Evolutionary conservation across 2,329 filamentous ascomycete species (phyloP).

Genomic region (Paecilomyces variotii): DNA sequence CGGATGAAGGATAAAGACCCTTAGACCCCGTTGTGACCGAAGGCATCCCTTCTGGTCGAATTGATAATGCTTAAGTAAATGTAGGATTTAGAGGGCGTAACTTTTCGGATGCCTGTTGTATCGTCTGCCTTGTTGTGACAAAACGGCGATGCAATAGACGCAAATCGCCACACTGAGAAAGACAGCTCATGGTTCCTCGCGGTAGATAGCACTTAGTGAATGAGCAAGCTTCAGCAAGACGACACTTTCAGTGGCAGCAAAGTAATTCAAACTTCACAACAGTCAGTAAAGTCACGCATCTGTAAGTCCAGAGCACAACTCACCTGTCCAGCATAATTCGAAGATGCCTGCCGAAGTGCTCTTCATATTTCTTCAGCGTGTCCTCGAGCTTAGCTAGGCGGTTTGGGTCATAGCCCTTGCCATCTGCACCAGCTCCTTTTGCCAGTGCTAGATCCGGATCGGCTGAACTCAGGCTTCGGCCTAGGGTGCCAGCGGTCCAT

Average conservation of each 20-base stretch:
- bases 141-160: neutral
- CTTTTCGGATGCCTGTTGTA: no score
- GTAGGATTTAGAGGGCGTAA: no score
- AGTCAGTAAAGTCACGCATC: neutral
- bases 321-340: slow-evolving; percentile 84
- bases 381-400: slow-evolving; percentile 73
- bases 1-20: no score
- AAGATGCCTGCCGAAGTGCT: slow-evolving; percentile 83
- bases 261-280: slow-evolving; percentile 65
- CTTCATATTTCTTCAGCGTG: slow-evolving; percentile 83
- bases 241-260: slow-evolving; percentile 93
- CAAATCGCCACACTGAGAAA: neutral
- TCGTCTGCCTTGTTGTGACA: no score
- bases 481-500: slow-evolving; percentile 72
- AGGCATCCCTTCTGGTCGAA: no score
- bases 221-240: slow-evolving; percentile 70
- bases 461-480: slow-evolving; percentile 72
- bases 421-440: slow-evolving; percentile 20
- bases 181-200: slow-evolving; percentile 26
- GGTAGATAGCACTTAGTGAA: slow-evolving; percentile 33
- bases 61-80: no score
- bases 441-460: slow-evolving; percentile 62
- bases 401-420: slow-evolving; percentile 47
- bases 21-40: no score
- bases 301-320: slow-evolving; percentile 1